Conservation (phyloP, 371 early-diverging fungal genomes). For the Umbelopsis sp. region DNA sequence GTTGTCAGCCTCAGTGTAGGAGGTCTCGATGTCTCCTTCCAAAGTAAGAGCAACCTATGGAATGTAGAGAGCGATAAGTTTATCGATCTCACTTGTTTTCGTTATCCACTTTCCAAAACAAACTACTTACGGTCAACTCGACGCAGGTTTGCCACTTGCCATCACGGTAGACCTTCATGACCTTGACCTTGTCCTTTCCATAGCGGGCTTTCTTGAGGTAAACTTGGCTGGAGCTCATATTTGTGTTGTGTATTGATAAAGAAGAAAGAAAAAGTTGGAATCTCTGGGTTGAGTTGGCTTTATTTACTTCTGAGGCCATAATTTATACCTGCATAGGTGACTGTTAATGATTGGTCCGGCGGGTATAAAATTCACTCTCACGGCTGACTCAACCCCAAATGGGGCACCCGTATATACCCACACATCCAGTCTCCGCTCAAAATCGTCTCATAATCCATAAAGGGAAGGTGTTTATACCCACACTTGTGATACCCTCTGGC, state of each 20-base stretch:
- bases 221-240: constrained; percentile 38
- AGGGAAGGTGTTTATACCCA: background rate
- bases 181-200: constrained; percentile 82
- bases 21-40: constrained; percentile 75
- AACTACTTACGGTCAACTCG: constrained; percentile 67
- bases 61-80: too few relatives aligned
- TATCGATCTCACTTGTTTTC: background rate
- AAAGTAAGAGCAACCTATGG: constrained; percentile 65
- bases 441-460: background rate
- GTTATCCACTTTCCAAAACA: background rate
- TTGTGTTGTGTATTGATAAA: constrained; percentile 32
- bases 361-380: background rate
- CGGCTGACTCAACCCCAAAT: background rate
- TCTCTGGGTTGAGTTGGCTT: constrained; percentile 51
- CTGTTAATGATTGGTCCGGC: constrained; percentile 32
- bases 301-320: constrained; percentile 51
- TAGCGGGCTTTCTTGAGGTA: constrained; percentile 67
- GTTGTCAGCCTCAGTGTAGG: constrained; percentile 86
- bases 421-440: background rate
- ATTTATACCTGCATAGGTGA: constrained; percentile 53
- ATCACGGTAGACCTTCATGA: constrained; percentile 76
- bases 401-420: constrained; percentile 3
- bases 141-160: constrained; percentile 70
- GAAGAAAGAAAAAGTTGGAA: constrained; percentile 21
- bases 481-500: background rate